A percentile compares a stretch with the other conserved stretches of the same genome.
Evolutionary conservation across 768 basidiomycete genomes (phyloP).

Genomic region (Punctularia strigosozonata): DNA sequence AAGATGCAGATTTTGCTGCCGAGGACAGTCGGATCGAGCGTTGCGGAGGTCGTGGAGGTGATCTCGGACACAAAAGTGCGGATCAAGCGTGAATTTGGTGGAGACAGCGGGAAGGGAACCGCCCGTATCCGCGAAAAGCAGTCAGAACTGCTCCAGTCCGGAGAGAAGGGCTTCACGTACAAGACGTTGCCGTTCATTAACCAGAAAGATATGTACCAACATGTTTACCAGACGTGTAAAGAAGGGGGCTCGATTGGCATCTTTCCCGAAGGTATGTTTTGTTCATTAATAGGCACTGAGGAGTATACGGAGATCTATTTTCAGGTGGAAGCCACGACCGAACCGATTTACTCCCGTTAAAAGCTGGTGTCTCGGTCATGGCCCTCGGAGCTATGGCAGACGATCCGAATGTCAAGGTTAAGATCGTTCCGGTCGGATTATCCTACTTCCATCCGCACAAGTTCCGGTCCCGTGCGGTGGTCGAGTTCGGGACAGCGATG

Average conservation of each 20-base stretch:
- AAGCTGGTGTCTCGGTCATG: slow-evolving; percentile 97
- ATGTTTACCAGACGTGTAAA: slow-evolving; percentile 80
- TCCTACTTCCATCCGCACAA: slow-evolving; percentile 67
- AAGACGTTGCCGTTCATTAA: slow-evolving; percentile 83
- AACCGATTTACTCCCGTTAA: slow-evolving; percentile 89
- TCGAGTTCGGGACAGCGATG: slow-evolving; percentile 88
- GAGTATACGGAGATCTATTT: slow-evolving; percentile 1
- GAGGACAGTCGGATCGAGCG: slow-evolving; percentile 60
- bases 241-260: slow-evolving; percentile 91
- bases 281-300: neutral
- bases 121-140: slow-evolving; percentile 54
- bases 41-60: slow-evolving; percentile 81
- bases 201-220: slow-evolving; percentile 88
- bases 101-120: slow-evolving; percentile 68
- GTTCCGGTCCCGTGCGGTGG: slow-evolving; percentile 93
- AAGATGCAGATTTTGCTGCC: slow-evolving; percentile 83
- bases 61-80: slow-evolving; percentile 78
- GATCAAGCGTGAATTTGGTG: slow-evolving; percentile 80
- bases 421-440: slow-evolving; percentile 80
- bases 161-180: slow-evolving; percentile 57
- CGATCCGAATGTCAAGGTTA: slow-evolving; percentile 74
- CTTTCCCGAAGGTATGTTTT: slow-evolving; percentile 81
- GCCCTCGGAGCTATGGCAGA: slow-evolving; percentile 96
- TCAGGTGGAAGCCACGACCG: slow-evolving; percentile 96
- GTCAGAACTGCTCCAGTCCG: slow-evolving; percentile 43